These are phyloP conservation scores for Drechslerella dactyloides DNA, from an alignment of 2,329 filamentous ascomycete species.

Conservation along the genomic window DNA sequence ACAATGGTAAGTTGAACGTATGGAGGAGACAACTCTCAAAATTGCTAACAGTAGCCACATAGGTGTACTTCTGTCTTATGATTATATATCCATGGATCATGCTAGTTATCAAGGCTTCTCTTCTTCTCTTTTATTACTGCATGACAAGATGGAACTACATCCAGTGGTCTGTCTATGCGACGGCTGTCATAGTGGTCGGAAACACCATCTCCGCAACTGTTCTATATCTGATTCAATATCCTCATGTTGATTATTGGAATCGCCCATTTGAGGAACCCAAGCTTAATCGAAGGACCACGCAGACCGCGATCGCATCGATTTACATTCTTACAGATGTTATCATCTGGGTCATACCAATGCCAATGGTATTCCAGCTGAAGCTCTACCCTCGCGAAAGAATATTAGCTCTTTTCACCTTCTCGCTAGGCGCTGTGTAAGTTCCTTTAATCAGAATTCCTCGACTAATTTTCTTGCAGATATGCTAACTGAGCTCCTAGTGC, in stretches of 20 bases:
- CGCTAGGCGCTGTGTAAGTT: slow-evolving; percentile 42
- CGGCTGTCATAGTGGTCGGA: slow-evolving; percentile 18
- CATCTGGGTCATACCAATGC: slow-evolving; percentile 48
- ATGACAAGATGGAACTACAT: slow-evolving; percentile 51
- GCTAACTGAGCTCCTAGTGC: slow-evolving; percentile 30
- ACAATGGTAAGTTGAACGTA: slow-evolving; percentile 7
- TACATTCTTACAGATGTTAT: slow-evolving; percentile 44
- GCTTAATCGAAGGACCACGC: neutral
- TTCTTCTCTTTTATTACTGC: slow-evolving; percentile 39
- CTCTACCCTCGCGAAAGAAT: slow-evolving; percentile 45
- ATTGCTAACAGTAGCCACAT: neutral
- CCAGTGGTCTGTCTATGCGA: slow-evolving; percentile 37
- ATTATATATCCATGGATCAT: slow-evolving; percentile 39
- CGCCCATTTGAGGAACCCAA: slow-evolving; percentile 13
- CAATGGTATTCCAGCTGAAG: slow-evolving; percentile 41
- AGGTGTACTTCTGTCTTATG: slow-evolving; percentile 17
- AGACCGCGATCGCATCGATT: slow-evolving; percentile 14
- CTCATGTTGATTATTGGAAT: slow-evolving; percentile 23
- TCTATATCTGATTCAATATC: slow-evolving; percentile 23
- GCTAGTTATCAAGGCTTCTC: slow-evolving; percentile 40
- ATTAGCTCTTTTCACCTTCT: slow-evolving; percentile 41
- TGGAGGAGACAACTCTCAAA: neutral
- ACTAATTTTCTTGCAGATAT: neutral
- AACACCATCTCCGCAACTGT: slow-evolving; percentile 15
- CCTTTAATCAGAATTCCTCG: neutral